These are phyloP conservation scores for Pestalotiopsis sp. DNA, from an alignment of 2,329 filamentous ascomycete genomes.

Conservation along the genomic window DNA sequence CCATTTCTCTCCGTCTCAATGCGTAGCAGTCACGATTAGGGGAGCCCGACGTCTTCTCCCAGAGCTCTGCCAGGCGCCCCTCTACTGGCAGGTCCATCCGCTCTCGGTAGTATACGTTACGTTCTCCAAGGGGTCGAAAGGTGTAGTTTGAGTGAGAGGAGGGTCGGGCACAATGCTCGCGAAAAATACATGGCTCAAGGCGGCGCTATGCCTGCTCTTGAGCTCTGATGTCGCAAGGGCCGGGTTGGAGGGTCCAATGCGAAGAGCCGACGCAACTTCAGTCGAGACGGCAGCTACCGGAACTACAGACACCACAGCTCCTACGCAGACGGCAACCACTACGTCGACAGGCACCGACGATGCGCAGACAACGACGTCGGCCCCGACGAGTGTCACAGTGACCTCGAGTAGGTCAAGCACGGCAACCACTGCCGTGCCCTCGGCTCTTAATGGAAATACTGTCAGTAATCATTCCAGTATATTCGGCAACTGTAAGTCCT, in stretches of 20 bases:
- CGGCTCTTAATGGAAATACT: slow-evolving; percentile 34
- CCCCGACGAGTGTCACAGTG: slow-evolving; percentile 19
- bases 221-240: slow-evolving; percentile 39
- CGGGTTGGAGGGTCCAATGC: slow-evolving; percentile 32
- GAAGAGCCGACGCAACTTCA: slow-evolving; percentile 37
- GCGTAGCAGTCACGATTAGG: neutral
- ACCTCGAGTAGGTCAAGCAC: slow-evolving; percentile 15
- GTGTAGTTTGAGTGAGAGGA: neutral
- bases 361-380: neutral
- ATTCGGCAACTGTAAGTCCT: slow-evolving; percentile 22
- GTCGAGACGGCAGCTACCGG: slow-evolving; percentile 21
- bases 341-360: slow-evolving; percentile 16
- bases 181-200: slow-evolving; percentile 36
- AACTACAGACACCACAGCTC: slow-evolving; percentile 17
- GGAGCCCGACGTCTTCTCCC: neutral
- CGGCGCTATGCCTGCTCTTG: slow-evolving; percentile 41
- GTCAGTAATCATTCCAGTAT: slow-evolving; percentile 21
- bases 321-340: slow-evolving; percentile 15
- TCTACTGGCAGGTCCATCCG: neutral
- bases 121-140: neutral
- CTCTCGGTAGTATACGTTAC: neutral
- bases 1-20: neutral
- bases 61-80: neutral
- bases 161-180: slow-evolving; percentile 32
- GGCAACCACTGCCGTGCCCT: slow-evolving; percentile 26